phyloP scores from a whole-genome alignment of 2,329 filamentous ascomycete species.

The Diaporthe citriasiana region DNA sequence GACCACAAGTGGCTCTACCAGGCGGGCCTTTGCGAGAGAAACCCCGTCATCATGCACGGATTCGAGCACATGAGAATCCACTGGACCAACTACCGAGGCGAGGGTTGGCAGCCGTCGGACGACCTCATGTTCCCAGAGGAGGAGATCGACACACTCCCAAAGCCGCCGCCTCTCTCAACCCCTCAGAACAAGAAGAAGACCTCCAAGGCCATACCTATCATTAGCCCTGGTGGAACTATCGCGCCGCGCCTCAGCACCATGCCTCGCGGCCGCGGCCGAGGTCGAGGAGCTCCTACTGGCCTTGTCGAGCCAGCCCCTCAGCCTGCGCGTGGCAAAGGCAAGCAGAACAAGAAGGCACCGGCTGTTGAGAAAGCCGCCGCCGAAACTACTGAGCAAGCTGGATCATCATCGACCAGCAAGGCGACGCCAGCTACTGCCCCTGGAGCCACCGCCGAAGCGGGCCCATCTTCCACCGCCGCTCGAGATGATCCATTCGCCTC shows the following conservation, averaged over 20 bases:
- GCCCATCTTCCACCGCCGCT: not conserved
- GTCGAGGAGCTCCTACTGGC: not conserved
- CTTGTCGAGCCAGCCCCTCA: slow-evolving; percentile 18
- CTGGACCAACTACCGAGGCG: slow-evolving; percentile 25
- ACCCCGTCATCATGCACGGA: slow-evolving; percentile 23
- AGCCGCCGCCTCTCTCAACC: not conserved
- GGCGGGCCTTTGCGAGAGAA: slow-evolving; percentile 14
- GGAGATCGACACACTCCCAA: not conserved
- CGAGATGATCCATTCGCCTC: not conserved
- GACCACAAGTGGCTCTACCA: slow-evolving; percentile 41
- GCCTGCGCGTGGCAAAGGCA: not conserved
- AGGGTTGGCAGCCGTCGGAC: slow-evolving; percentile 32
- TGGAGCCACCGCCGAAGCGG: not conserved
- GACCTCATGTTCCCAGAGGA: slow-evolving; percentile 27
- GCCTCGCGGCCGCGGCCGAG: not conserved
- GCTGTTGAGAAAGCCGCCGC: not conserved
- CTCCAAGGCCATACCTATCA: slow-evolving; percentile 38
- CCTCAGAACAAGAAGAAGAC: slow-evolving; percentile 14
- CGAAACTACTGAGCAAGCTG: not conserved
- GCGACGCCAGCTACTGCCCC: not conserved
- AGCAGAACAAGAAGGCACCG: not conserved
- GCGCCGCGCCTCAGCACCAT: not conserved
- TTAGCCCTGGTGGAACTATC: slow-evolving; percentile 7
- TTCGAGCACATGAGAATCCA: slow-evolving; percentile 34
- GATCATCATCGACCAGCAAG: slow-evolving; percentile 4